These are phyloP conservation scores for Blechomonas ayalai DNA, from an alignment of 208 protist genomes.

Conservation along the genomic window DNA sequence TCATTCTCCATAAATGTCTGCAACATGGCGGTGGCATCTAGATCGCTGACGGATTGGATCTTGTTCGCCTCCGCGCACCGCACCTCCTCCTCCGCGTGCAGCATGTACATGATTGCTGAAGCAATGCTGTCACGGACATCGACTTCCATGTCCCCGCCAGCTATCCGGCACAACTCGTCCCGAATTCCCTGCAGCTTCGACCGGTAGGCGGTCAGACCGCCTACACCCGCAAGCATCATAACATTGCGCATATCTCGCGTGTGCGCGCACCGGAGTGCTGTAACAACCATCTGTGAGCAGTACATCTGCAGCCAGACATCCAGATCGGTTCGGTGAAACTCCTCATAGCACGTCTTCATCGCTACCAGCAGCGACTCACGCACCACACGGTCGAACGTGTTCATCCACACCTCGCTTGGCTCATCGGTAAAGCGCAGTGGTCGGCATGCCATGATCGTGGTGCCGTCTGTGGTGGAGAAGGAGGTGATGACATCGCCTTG, in stretches of 20 bases:
- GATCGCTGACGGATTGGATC: constrained; percentile 36
- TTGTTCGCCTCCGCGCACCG: constrained; percentile 29
- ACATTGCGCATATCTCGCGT: constrained; percentile 51
- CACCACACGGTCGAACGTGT: constrained; percentile 45
- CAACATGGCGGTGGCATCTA: constrained; percentile 63
- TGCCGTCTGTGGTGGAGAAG: constrained; percentile 49
- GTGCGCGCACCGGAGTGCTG: constrained; percentile 66
- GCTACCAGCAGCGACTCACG: constrained; percentile 40
- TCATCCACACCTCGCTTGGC: constrained; percentile 60
- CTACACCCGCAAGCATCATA: constrained; percentile 35
- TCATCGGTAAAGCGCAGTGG: constrained; percentile 33
- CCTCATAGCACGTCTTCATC: constrained; percentile 30
- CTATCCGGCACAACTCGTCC: constrained; percentile 43
- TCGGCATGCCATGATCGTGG: constrained; percentile 20
- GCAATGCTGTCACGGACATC: constrained; percentile 14
- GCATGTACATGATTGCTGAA: constrained; percentile 45
- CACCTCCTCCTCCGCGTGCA: constrained; percentile 44
- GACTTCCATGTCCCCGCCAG: constrained; percentile 7
- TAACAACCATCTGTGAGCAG: constrained; percentile 57
- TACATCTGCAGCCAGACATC: constrained; percentile 40
- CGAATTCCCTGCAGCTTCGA: constrained; percentile 39
- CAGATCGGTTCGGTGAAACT: constrained; percentile 24
- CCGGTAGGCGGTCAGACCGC: constrained; percentile 41
- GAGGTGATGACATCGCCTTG: constrained; percentile 23
- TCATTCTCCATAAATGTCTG: constrained; percentile 59